Base-by-base conservation (phyloP, 495 filamentous ascomycete species). In the Penicillium manginii region DNA sequence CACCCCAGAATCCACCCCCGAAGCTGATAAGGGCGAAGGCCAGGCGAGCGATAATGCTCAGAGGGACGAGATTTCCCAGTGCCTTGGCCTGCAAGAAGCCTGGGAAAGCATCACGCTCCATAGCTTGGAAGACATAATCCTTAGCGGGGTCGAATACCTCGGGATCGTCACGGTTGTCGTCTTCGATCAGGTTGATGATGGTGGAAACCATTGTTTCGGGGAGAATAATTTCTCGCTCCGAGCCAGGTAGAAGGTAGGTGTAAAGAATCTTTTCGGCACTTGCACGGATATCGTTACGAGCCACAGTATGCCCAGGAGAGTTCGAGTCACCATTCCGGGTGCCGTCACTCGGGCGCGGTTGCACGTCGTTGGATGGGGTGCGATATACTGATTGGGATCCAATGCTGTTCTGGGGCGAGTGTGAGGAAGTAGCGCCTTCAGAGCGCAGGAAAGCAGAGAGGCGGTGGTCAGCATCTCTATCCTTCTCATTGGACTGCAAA, bases 61-160 rank as follows among this genome's bases (percentile, higher is more conserved):
- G 82, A 4, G 93, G 94, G 19, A 98, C 91, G 2, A 98, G 79
- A 67, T 98, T 98, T 40, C 96, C 96, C 14, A 98, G 82, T 7
- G 93, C 94, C 77, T 97, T 97, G 66, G 90, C 88, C 64, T 91
- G 86, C 60, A 98, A 83, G 80, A 98, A 98, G 21, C 93, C 93
- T 4, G 94, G 94, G 74, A 97, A 98, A 14, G 94, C 94, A 75
- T 98, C 94, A 42, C 96, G 87, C 74, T 99, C 94, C 96, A 99
- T 99, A 3, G 94, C 94, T 69, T 98, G 96, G 74, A 97, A 99
- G 47, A 97, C 93, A 70, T 98, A 99, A 76, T 99, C 96, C 74
- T 98, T 98, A 23, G 94, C 94, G 2, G 89, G 87, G 69, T 97
- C 93, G 61, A 99, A 99, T 11, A 99, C 86, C 69, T 98, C 94